Conservation (phyloP, 768 basidiomycete genomes). For the Lactifluus hygrophoroides region DNA sequence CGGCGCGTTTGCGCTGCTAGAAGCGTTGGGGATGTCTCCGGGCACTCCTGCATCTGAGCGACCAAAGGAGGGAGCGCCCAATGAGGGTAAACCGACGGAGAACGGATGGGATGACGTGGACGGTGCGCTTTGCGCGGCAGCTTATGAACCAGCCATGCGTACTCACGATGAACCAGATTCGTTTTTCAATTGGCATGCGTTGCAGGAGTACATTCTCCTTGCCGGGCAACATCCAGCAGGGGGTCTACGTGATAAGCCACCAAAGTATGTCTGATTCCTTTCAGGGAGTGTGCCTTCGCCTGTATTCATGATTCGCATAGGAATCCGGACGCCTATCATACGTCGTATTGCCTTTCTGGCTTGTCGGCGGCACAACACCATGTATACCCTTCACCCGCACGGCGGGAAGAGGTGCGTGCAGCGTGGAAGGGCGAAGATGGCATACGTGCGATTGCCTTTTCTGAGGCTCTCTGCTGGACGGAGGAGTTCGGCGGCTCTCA, state of each 20-base stretch:
- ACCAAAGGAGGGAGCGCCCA: conserved; percentile 35
- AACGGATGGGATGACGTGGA: conserved; percentile 66
- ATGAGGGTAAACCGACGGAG: conserved; percentile 22
- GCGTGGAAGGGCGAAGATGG: conserved; percentile 35
- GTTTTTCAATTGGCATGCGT: conserved; percentile 51
- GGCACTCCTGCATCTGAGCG: conserved; percentile 23
- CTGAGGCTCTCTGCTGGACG: conserved; percentile 51
- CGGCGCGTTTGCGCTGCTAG: conserved; percentile 73
- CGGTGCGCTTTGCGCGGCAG: conserved; percentile 33
- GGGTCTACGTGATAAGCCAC: conserved; percentile 91
- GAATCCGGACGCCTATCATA: conserved; percentile 91
- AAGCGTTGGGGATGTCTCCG: conserved; percentile 41
- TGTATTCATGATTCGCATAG: conserved; percentile 33
- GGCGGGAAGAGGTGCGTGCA: conserved; percentile 28
- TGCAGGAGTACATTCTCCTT: conserved; percentile 82
- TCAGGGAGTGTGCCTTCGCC: not conserved
- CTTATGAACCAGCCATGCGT: not conserved
- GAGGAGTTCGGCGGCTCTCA: conserved; percentile 54
- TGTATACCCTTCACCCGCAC: conserved; percentile 40
- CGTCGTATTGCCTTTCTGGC: conserved; percentile 86
- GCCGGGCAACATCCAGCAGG: conserved; percentile 82
- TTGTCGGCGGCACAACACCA: conserved; percentile 83
- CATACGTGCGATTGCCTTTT: conserved; percentile 40
- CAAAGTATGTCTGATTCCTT: conserved; percentile 50
- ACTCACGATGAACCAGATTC: conserved; percentile 29